These are phyloP conservation scores for Botryotinia calthae DNA, from an alignment of 2,329 filamentous ascomycete genomes.

Conservation along the genomic window DNA sequence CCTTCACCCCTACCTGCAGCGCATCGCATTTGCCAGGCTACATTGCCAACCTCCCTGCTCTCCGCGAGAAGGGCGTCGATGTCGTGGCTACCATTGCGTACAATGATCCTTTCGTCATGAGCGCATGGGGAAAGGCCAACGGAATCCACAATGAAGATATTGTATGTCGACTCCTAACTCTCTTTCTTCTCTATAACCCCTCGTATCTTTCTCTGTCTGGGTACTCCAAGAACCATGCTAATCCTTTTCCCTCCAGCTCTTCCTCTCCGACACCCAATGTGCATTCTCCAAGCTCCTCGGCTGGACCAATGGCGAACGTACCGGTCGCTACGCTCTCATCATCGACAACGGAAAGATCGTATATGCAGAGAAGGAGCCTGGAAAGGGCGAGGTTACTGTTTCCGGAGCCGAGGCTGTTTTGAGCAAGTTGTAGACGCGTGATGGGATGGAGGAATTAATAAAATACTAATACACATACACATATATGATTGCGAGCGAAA, in stretches of 20 bases:
- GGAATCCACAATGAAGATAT: constrained; percentile 61
- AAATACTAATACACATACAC: not conserved
- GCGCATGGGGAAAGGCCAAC: constrained; percentile 71
- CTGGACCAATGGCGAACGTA: constrained; percentile 61
- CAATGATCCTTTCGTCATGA: constrained; percentile 71
- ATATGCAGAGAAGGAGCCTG: constrained; percentile 63
- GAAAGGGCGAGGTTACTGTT: constrained; percentile 34
- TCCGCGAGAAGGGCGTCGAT: constrained; percentile 66
- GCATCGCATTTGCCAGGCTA: constrained; percentile 67
- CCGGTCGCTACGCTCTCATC: constrained; percentile 63
- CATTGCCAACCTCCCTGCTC: constrained; percentile 57
- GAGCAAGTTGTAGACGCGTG: constrained; percentile 31
- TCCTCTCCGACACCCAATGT: constrained; percentile 62
- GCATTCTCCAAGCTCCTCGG: constrained; percentile 64
- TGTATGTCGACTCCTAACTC: constrained; percentile 41
- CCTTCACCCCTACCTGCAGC: constrained; percentile 69
- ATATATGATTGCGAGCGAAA: constrained; percentile 2
- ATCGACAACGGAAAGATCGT: constrained; percentile 66
- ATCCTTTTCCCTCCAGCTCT: constrained; percentile 47
- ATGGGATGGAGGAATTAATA: not conserved
- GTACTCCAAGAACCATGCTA: not conserved
- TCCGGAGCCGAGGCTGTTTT: constrained; percentile 38
- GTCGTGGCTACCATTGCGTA: constrained; percentile 64
- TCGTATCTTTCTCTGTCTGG: not conserved
- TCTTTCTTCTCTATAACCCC: not conserved